Base-by-base conservation (phyloP, 1,139 yeast genomes). In the Lodderomyces parapsilosis region DNA sequence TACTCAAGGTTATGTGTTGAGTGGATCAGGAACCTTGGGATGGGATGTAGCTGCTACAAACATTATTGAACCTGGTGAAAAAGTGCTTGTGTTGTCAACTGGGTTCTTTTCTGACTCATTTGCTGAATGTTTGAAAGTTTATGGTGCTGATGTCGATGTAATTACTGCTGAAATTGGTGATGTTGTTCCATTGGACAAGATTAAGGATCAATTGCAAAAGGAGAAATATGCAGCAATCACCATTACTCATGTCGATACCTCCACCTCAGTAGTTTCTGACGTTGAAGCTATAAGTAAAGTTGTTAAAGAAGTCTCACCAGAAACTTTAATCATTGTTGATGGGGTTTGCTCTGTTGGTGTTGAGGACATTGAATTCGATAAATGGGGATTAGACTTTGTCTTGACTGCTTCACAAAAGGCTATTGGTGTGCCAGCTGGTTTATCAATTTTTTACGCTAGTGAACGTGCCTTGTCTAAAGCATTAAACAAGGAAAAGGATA, bases 371-470 rank as follows among this genome's bases (percentile, higher is more conserved):
- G 83, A 86, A 58, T 91, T 93, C 62, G 94, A 89, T 62, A 76
- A 77, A 27, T 93, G 98, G 98, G 91, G 90, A 8, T 65, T 91
- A 45, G 99, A 91, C 66, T 88, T 77, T 55, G 95, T 82, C 36
- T 74, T 91, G 53, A 86, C 96, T 40, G 98, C 96, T 2, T 89
- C 97, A 18, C 98, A 91, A 66, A 93, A 91, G 74, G 98, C 96
- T 31, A 74, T 91, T 57, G 97, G 96, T 44, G 95, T 86, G 27
- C 97, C 98, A 42, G 84, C 97, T 13, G 99, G 99, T 23, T 78
- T 91, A 55, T 81, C 93, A 18, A 78, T 91, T 55, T 81, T 87
- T 28, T 80, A 78, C 63, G 83, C 89, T 27, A 84, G 95, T 38
- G 80, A 73, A 43, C 79, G 96, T 55, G 96, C 96, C 10, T 69